Base-by-base conservation (phyloP, 306 rosid species). In the Abrus pulchellus region DNA sequence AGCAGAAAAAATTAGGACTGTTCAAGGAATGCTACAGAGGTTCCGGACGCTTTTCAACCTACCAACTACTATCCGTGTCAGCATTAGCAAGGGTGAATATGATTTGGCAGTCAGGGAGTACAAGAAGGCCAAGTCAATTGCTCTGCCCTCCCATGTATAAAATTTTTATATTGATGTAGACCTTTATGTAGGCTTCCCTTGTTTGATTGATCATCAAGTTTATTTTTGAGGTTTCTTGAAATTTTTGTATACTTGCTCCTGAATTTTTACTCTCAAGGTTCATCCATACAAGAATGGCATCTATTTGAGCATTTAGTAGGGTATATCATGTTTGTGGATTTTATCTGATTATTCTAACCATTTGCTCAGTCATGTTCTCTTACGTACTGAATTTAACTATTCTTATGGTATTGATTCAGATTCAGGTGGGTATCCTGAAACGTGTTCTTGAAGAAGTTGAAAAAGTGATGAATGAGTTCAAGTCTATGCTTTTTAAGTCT, bases 361-460 rank as follows among this genome's bases (percentile, higher is more conserved):
- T 55, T 59, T 76, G 67, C 81, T 77, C 44, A 60, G 32, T 56
- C 65, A 62, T 48, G 27, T 52, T 34, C 78, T 72, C 43, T 80
- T 59, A 74, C 78, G 60, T 59, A 30, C 43, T 68, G 57, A 77
- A 68, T 55, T 63, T 30, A 38, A 14, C 74, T 67, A 6, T 80
- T 70, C 65, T 66, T 80, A 9, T 52, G 75, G 38, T 53, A 68
- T 69, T 75, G 36, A 49, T 79, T 83, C 80, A 60, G 84, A 88
- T 86, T 83, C 91, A 95, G 91, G 98, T 93, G 71, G 98, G 99
- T 79, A 90, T 95, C 85, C 87, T 95, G n/a, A 95, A 95, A 84
- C 93, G 93, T 56, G 99, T 95, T 67, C 97, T 93, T n/a, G 99
- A 95, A 85, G 99, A 95, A 89, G 98, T 95, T 83, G 99, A 95